Evolutionary conservation across 306 rosid genomes (phyloP).

Genomic region (Medicago truncatula): MtrunA17r5.0-ANR NC_053049.1:47679501-47680000

Average conservation of each 20-base stretch:
- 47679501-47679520: conserved; percentile 76
- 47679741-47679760: conserved; percentile 68
- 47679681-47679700: conserved; percentile 58
- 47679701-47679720: conserved; percentile 59
- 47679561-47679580: background rate
- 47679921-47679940: conserved; percentile 81
- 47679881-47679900: conserved; percentile 66
- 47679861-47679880: conserved; percentile 63
- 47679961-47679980: conserved; percentile 67
- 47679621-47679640: background rate
- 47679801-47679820: conserved; percentile 66
- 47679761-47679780: conserved; percentile 80
- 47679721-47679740: conserved; percentile 65
- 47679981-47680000: conserved; percentile 86
- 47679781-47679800: conserved; percentile 67
- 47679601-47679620: background rate
- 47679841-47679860: conserved; percentile 71
- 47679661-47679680: conserved; percentile 81
- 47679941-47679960: conserved; percentile 84
- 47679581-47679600: background rate
- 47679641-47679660: conserved; percentile 62
- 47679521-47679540: conserved; percentile 43
- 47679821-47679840: conserved; percentile 68
- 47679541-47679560: background rate
- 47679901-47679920: conserved; percentile 76